Conservation (phyloP, 306 rosid species). For the Macrotyloma uniflorum region DNA sequence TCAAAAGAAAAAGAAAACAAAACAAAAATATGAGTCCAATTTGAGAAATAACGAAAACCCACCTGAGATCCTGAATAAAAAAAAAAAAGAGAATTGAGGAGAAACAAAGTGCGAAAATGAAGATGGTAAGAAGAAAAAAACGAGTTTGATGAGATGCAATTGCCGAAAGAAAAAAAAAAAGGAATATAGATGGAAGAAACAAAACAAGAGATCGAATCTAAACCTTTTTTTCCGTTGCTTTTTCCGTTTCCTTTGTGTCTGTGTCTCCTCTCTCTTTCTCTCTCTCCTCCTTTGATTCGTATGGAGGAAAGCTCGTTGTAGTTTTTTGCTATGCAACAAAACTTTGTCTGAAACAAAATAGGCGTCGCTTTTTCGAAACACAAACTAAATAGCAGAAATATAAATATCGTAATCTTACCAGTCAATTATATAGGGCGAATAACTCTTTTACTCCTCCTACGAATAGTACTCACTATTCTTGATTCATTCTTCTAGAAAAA, state of each 20-base stretch:
- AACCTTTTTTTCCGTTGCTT: constrained; percentile 13
- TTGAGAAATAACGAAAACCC: constrained; percentile 21
- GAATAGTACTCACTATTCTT: not conserved
- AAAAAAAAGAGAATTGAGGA: not conserved
- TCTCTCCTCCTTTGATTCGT: constrained; percentile 32
- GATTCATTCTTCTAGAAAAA: not conserved
- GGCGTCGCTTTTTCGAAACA: constrained; percentile 2
- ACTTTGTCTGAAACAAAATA: constrained; percentile 3
- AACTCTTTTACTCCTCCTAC: not conserved
- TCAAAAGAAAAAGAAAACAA: not conserved
- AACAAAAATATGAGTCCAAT: not conserved
- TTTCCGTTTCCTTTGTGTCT: constrained; percentile 36
- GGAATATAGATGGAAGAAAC: not conserved
- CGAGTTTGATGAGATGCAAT: constrained; percentile 1
- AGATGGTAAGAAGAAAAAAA: not conserved
- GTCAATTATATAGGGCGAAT: not conserved
- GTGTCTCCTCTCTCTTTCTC: constrained; percentile 46
- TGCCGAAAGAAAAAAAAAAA: not conserved
- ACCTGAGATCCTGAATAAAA: constrained; percentile 38
- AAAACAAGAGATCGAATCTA: constrained; percentile 41
- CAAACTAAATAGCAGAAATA: not conserved
- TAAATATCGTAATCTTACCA: not conserved
- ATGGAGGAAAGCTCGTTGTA: constrained; percentile 35
- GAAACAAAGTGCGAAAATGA: not conserved
- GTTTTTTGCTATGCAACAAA: constrained; percentile 2